Conservation (phyloP, 352 stramenopile genomes). For the Phytophthora colocasiae region DNA sequence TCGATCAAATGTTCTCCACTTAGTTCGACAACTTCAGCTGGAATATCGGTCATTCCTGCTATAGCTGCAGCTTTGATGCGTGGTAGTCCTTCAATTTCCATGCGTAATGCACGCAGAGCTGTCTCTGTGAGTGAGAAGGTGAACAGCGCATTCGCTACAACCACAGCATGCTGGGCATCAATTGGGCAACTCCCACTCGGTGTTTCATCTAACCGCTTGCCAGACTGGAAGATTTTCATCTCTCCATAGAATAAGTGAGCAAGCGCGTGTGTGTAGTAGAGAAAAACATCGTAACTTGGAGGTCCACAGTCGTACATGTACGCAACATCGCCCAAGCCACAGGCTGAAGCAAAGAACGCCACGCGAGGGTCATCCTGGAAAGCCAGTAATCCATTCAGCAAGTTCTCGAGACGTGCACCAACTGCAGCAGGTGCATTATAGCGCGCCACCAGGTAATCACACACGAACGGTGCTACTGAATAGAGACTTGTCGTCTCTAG, state of each 20-base stretch:
- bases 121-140: conserved; percentile 46
- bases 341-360: conserved; percentile 65
- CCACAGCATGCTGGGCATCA: conserved; percentile 33
- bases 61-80: conserved; percentile 4
- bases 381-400: conserved; percentile 51
- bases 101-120: conserved; percentile 44
- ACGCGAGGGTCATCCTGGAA: conserved; percentile 63
- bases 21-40: conserved; percentile 9
- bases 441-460: conserved; percentile 68
- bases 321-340: conserved; percentile 41
- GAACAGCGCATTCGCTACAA: conserved; percentile 53
- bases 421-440: conserved; percentile 62
- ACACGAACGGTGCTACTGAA: conserved; percentile 71
- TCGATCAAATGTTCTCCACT: conserved; percentile 6
- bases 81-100: conserved; percentile 45
- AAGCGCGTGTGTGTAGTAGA: conserved; percentile 76
- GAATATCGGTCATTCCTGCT: conserved; percentile 6
- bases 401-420: conserved; percentile 55
- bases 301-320: conserved; percentile 11
- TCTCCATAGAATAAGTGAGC: conserved; percentile 70
- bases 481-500: conserved; percentile 58
- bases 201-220: conserved; percentile 65
- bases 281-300: conserved; percentile 63
- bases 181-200: conserved; percentile 60
- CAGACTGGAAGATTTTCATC: conserved; percentile 74